Evolutionary conservation across 257 asterid species (phyloP).

Genomic region (Rubia yunnanensis): DNA sequence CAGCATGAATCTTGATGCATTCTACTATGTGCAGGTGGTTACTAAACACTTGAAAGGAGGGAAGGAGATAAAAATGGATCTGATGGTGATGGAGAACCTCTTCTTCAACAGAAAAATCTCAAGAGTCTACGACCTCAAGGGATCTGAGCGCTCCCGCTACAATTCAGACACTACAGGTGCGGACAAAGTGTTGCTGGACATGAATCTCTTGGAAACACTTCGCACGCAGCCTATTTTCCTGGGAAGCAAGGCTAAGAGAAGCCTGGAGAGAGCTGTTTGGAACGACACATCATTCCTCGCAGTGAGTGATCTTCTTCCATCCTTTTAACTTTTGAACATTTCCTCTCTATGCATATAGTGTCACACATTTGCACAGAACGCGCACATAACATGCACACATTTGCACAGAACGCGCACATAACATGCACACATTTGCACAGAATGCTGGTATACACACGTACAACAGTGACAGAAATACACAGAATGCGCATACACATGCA

Average conservation of each 20-base stretch:
- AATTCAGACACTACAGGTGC: constrained; percentile 65
- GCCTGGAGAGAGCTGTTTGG: constrained; percentile 92
- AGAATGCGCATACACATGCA: too few relatives aligned
- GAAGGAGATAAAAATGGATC: constrained; percentile 83
- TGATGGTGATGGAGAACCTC: constrained; percentile 98
- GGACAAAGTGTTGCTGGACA: constrained; percentile 73
- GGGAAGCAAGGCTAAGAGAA: constrained; percentile 83
- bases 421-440: too few relatives aligned
- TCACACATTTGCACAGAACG: too few relatives aligned
- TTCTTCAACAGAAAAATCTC: constrained; percentile 64
- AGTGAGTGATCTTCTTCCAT: constrained; percentile 33
- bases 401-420: too few relatives aligned
- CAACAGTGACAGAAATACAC: too few relatives aligned
- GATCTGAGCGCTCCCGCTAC: constrained; percentile 73
- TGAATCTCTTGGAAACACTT: constrained; percentile 74
- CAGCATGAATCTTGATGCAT: neutral
- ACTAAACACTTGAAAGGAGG: constrained; percentile 63
- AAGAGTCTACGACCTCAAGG: constrained; percentile 80
- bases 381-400: too few relatives aligned
- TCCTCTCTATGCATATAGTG: neutral
- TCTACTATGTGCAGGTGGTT: constrained; percentile 35
- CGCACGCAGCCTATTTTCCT: constrained; percentile 81
- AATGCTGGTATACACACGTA: too few relatives aligned
- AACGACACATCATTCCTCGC: constrained; percentile 90
- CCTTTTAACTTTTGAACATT: neutral